Base-by-base conservation (phyloP, 108 stramenopile genomes). In the Pseudonitzschia delicatissima region DNA sequence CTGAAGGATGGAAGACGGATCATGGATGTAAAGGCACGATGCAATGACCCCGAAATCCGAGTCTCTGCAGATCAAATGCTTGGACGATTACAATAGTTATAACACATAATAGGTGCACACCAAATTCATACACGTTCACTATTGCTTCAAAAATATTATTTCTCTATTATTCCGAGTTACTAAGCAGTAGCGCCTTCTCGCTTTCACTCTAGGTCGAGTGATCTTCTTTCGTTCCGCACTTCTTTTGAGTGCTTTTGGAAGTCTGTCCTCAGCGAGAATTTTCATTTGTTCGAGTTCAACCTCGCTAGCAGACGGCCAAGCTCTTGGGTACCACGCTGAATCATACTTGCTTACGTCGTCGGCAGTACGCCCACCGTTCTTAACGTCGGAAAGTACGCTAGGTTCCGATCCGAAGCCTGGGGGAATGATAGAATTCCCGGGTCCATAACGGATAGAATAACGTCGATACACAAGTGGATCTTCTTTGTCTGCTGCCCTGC, bases 311-410 rank as follows among this genome's bases (percentile, higher is more conserved):
- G 39, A 42, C 26, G 59, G 59, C 36, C 36, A 61, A 20, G 39
- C 59, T 39, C 40, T 61, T 27, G 90, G 90, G 66, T 92, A 92
- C 85, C 87, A 92, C 1, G 90, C 84, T 23, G 85, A 84, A 59
- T 82, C 79, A 18, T 40, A 28, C 33, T 42, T 62, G 23, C 47
- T 61, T 20, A 92, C 80, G 32, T 81, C 72, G 68, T 92, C 72
- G 8, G 85, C 73, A 5, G 85, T 87, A n/a, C 73, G 52, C 20
- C 86, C 86, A 50, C 75, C 90, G 73, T 88, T 88, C n/a, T 66
- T 21, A n/a, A 42, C 48, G 45, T 88, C 71, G 57, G 75, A 82
- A 52, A 92, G 47, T 17, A 82, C 85, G 26, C 79, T 81, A 28
- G 70, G 77, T 73, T 92, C 90, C 0, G 73, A 70, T 12, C 84